Conservation (phyloP, 345 rosid species). For the Rhodamnia rubescens region DNA sequence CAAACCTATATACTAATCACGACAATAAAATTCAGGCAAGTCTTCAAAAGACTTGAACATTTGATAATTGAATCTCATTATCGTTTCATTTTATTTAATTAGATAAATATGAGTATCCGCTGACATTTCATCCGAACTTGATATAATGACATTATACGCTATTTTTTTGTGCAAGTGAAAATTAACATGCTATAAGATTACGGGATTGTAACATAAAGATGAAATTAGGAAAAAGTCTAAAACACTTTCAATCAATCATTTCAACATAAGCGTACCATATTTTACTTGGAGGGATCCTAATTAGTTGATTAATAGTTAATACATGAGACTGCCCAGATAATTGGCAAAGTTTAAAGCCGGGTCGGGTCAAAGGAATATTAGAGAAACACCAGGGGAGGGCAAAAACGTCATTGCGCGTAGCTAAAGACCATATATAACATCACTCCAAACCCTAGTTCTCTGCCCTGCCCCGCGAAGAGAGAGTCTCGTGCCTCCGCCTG, state of each 20-base stretch:
- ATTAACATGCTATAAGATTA: not conserved
- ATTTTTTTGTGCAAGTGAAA: not conserved
- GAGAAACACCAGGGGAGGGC: not conserved
- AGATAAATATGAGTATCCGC: not conserved
- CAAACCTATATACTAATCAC: accelerated
- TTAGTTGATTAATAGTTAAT: no score
- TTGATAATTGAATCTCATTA: not conserved
- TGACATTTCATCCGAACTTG: not conserved
- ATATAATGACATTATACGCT: not conserved
- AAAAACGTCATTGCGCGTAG: not conserved
- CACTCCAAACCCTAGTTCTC: not conserved
- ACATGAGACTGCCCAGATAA: not conserved
- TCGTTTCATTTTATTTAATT: not conserved
- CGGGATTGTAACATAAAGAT: not conserved
- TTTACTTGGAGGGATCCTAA: no score
- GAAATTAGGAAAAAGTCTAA: no score
- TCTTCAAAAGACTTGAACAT: not conserved
- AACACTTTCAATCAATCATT: no score
- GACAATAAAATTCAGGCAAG: not conserved
- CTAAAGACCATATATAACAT: not conserved
- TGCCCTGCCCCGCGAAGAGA: not conserved
- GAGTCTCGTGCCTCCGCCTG: not conserved
- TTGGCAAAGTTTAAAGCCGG: not conserved
- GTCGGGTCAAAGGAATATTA: not conserved
- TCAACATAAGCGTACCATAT: no score